Evolutionary conservation across 148 eudicot genomes (phyloP), one percentile per base, ranked within the genome.

Genomic region (Vaccinium macrocarpon): DNA sequence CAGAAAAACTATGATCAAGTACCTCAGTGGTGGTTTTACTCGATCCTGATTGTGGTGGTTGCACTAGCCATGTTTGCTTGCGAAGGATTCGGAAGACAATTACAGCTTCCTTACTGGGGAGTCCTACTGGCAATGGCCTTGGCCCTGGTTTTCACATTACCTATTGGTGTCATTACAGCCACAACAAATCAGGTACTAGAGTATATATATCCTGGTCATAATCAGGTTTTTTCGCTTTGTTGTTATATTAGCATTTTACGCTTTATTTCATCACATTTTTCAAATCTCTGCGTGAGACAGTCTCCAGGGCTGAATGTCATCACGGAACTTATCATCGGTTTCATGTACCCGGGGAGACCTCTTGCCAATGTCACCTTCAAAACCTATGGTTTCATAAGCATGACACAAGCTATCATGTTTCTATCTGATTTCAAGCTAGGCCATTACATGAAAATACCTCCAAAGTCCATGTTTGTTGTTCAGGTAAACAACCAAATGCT

Each of bases 371-470:
- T 88, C 16, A 71, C 87, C 78, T 90, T 90, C 87, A 90, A 88
- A 72, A 88, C 84, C 0, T 90, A 90, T 76, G 90, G 90, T 27
- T 83, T 83, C 78, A 87, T 90, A 74, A 90, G 92, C 87, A 88
- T 90, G 88, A 55, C 87, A 52, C 89, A 88, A 57, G 92, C 88
- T 32, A 88, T 90, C 5, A 84, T 61, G 73, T 90, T 90, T 66
- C 89, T 90, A 4, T 61, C 88, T 27, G 90, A 90, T 84, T 90
- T 90, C 88, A 90, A 90, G 84, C 86, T 90, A 53, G 89, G 92
- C 27, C 90, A 90, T 82, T 90, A 88, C 70, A 90, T 90, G 92
- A 90, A 90, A 82, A 88, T 90, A 64, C 92, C 92, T 72, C 92
- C 92, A 32, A 90, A 87, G 56, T 84, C 89, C 71, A 90, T 90